phyloP scores from a whole-genome alignment of 1,139 yeast species.

The Geotrichum siamense region DNA sequence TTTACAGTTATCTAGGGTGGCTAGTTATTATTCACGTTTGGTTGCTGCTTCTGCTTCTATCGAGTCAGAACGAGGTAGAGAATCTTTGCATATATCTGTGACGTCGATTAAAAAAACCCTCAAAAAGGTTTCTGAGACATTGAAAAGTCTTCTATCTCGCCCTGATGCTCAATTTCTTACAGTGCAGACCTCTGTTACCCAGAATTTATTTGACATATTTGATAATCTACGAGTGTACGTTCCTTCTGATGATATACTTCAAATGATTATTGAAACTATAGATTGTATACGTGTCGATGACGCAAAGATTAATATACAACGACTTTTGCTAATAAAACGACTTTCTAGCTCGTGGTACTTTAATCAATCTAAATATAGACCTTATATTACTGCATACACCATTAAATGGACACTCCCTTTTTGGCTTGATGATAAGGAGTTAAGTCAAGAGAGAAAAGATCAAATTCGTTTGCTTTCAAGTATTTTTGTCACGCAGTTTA shows the following conservation, averaged over 20 bases:
- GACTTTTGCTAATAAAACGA: constrained; percentile 53
- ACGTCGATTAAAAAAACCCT: constrained; percentile 21
- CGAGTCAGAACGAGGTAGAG: constrained; percentile 27
- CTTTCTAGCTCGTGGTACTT: constrained; percentile 47
- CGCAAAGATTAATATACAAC: constrained; percentile 47
- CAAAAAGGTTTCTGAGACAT: constrained; percentile 24
- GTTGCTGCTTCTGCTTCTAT: constrained; percentile 28
- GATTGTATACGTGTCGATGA: constrained; percentile 27
- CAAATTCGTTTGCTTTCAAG: constrained; percentile 30
- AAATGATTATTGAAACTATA: constrained; percentile 27
- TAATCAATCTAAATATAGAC: constrained; percentile 37
- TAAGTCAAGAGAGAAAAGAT: constrained; percentile 28
- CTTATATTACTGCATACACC: constrained; percentile 44
- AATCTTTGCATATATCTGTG: constrained; percentile 21
- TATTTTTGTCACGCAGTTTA: constrained; percentile 32
- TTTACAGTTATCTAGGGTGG: constrained; percentile 25
- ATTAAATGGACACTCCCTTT: constrained; percentile 48
- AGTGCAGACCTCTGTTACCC: constrained; percentile 24
- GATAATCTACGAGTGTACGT: constrained; percentile 23
- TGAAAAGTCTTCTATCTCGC: constrained; percentile 22
- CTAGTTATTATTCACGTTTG: constrained; percentile 27
- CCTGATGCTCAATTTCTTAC: constrained; percentile 24
- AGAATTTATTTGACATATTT: constrained; percentile 23
- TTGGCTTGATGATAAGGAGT: constrained; percentile 26
- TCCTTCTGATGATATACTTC: constrained; percentile 27